Base-by-base conservation (phyloP, 768 basidiomycete species). In the Chlorophyllum brunneum region DNA sequence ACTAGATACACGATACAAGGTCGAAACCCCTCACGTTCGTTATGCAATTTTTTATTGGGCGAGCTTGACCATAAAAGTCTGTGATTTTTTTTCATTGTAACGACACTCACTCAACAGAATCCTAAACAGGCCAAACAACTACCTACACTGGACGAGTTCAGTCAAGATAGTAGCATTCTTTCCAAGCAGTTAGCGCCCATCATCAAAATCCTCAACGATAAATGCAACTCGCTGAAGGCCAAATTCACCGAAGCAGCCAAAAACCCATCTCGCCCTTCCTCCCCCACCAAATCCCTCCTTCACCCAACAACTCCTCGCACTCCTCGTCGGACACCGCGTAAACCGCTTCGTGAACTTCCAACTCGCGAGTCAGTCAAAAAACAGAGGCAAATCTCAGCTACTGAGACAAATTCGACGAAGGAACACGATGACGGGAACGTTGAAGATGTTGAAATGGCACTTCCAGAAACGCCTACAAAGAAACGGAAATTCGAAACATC, bases 381-480 rank as follows among this genome's bases (percentile, higher is more conserved):
- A 22, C 50, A 55, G 7, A 48, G 46, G 4, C 45, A 22, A 4
- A 3, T 13, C 16, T 30, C 34, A 6, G 4, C 18, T 20, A 15
- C 11, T 3, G 46, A 29, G n/a, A 4, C 7, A 13, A 20, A 18
- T 15, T 46, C 51, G 22, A 22, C 7, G 20, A 36, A 40, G 20
- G 23, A n/a, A n/a, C n/a, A 23, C n/a, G 31, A 22, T 13, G 8
- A 31, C 9, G 20, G 8, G 23, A 10, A 9, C 23, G 15, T 42
- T 7, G 15, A n/a, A n/a, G 46, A 52, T 26, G 18, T 23, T 5
- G 54, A 50, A 4, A 46, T 53, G 43, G 47, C 47, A 10, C 36
- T 40, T 20, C 51, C 51, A 15, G 57, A 56, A 41, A 58, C 57
- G 18, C 57, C 57, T 20, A 58, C 47, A 5, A 58, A 58, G 34